Conservation (phyloP, 2,329 filamentous ascomycete genomes). For the Colletotrichum melonis region DNA sequence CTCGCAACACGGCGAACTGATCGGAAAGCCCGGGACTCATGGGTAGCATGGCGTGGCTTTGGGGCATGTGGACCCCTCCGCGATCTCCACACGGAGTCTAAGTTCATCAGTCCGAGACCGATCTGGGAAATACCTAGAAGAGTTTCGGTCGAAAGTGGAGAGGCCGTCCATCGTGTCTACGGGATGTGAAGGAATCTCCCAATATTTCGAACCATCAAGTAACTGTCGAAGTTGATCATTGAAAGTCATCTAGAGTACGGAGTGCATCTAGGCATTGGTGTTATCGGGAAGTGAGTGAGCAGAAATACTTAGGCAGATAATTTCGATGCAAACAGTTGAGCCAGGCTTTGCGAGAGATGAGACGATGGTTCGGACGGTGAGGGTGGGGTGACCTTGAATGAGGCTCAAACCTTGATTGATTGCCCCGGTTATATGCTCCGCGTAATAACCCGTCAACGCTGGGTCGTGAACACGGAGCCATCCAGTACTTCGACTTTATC, state of each 20-base stretch:
- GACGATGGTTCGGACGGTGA: neutral
- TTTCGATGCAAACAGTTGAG: too few species aligned
- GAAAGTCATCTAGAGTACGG: too few species aligned
- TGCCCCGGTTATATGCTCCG: neutral
- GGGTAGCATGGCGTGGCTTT: neutral
- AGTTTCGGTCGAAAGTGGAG: neutral
- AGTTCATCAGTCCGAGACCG: neutral
- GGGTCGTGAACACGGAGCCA: neutral
- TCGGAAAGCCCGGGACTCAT: slow-evolving; percentile 5
- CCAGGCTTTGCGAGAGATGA: neutral
- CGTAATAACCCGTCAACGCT: neutral
- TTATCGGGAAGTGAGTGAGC: neutral
- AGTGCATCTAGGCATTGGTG: too few species aligned
- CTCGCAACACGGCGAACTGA: neutral
- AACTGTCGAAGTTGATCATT: too few species aligned
- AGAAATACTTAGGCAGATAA: too few species aligned
- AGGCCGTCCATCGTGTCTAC: too few species aligned
- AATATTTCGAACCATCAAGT: neutral
- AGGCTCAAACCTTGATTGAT: slow-evolving; percentile 1
- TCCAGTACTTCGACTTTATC: neutral
- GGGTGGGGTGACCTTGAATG: neutral
- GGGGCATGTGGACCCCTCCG: neutral
- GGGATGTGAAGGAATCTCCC: neutral
- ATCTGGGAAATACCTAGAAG: neutral
- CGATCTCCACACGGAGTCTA: neutral